Conservation (phyloP, 2,329 filamentous ascomycete genomes). For the Samsoniella hepiali region DNA sequence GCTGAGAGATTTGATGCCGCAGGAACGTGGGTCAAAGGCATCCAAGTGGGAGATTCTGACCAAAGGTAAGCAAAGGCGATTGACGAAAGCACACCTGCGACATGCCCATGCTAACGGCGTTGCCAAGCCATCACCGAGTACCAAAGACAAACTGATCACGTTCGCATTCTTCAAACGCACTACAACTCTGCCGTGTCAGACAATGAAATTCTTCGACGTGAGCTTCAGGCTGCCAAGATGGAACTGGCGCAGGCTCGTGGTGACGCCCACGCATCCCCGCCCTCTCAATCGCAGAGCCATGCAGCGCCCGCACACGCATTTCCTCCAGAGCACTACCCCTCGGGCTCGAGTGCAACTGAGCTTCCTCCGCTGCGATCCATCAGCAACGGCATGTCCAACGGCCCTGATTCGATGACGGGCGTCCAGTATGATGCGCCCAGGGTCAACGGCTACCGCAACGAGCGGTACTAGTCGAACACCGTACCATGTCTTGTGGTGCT, state of each 20-base stretch:
- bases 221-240: slow-evolving; percentile 45
- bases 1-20: slow-evolving; percentile 72
- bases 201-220: slow-evolving; percentile 47
- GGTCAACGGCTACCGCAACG: slow-evolving; percentile 45
- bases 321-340: slow-evolving; percentile 30
- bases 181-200: slow-evolving; percentile 42
- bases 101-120: slow-evolving; percentile 5
- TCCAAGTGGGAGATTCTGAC: slow-evolving; percentile 89
- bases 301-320: slow-evolving; percentile 29
- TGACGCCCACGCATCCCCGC: slow-evolving; percentile 25
- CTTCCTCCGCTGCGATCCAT: slow-evolving; percentile 57
- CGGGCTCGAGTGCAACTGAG: slow-evolving; percentile 42
- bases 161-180: slow-evolving; percentile 46
- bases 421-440: slow-evolving; percentile 56
- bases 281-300: slow-evolving; percentile 29
- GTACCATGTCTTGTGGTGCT: neutral
- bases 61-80: slow-evolving; percentile 58
- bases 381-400: slow-evolving; percentile 40
- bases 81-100: neutral
- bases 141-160: slow-evolving; percentile 50
- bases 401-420: slow-evolving; percentile 62
- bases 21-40: slow-evolving; percentile 77
- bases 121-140: slow-evolving; percentile 59
- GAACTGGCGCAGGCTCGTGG: slow-evolving; percentile 48
- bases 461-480: slow-evolving; percentile 30